Evolutionary conservation across 1,139 yeast genomes (phyloP).

Genomic region (Wickerhamomyces sp.): DNA sequence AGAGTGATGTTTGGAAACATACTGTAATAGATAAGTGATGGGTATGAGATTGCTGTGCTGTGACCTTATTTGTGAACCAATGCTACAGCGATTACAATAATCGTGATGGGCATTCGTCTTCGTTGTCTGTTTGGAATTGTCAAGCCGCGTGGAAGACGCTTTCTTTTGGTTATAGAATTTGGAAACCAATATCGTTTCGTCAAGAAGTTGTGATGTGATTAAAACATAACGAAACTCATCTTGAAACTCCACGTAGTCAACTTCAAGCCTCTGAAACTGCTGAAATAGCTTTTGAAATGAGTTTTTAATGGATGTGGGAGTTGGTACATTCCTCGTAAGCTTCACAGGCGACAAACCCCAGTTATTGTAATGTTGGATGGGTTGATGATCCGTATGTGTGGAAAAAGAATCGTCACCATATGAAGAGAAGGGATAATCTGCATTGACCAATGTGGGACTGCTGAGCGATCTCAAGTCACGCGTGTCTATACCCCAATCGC

Average conservation of each 20-base stretch:
- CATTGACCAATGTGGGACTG: slow-evolving; percentile 22
- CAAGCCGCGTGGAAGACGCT: slow-evolving; percentile 7
- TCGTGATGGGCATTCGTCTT: no score
- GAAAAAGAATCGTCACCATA: slow-evolving; percentile 8
- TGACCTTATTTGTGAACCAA: slow-evolving; percentile 4
- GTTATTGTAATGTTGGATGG: slow-evolving; percentile 3
- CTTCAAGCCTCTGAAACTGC: background rate
- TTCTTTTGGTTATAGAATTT: slow-evolving; percentile 18
- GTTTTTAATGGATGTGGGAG: background rate
- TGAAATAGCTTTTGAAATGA: background rate
- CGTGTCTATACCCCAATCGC: slow-evolving; percentile 23
- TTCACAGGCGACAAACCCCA: slow-evolving; percentile 16
- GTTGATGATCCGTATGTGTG: background rate
- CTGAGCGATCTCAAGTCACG: slow-evolving; percentile 11
- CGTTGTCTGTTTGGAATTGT: background rate
- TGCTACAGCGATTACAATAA: no score
- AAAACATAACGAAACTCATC: slow-evolving; percentile 40
- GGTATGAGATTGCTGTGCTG: slow-evolving; percentile 1
- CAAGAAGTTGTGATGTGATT: slow-evolving; percentile 38
- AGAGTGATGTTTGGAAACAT: background rate
- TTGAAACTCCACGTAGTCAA: slow-evolving; percentile 25
- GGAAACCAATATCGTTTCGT: slow-evolving; percentile 25
- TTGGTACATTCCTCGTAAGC: background rate
- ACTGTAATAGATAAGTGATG: background rate
- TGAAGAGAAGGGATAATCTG: slow-evolving; percentile 5